These are phyloP conservation scores for Lentithecium fluviatile DNA, from an alignment of 495 filamentous ascomycete species.

Conservation along the genomic window DNA sequence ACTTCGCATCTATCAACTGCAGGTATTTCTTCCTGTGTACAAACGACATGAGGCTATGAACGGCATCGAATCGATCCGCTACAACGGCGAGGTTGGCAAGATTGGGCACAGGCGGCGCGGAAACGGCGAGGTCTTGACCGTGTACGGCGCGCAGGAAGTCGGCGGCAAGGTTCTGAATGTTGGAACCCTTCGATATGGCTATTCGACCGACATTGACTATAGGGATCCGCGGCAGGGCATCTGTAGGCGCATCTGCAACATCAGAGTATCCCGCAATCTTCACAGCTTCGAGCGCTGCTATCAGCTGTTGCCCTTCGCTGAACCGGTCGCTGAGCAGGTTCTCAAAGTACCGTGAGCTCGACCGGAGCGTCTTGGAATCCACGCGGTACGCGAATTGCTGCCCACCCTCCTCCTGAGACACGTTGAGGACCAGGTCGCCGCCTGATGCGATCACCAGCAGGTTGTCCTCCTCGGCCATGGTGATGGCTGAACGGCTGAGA, in stretches of 20 bases:
- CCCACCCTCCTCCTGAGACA: slow-evolving; percentile 36
- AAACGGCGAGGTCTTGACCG: slow-evolving; percentile 40
- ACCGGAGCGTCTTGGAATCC: slow-evolving; percentile 41
- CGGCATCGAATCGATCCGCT: slow-evolving; percentile 63
- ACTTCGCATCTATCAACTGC: slow-evolving; percentile 43
- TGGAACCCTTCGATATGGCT: slow-evolving; percentile 52
- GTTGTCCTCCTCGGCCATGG: slow-evolving; percentile 3
- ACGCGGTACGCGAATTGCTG: slow-evolving; percentile 43
- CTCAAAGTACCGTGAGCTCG: slow-evolving; percentile 59
- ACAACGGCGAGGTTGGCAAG: slow-evolving; percentile 64
- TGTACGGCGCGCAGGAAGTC: slow-evolving; percentile 62
- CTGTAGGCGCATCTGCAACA: slow-evolving; percentile 49
- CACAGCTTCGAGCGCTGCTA: slow-evolving; percentile 46
- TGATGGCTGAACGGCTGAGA: neutral
- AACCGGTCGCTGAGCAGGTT: slow-evolving; percentile 54
- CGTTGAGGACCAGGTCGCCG: slow-evolving; percentile 58
- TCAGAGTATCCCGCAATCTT: slow-evolving; percentile 41
- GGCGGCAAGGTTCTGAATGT: slow-evolving; percentile 49
- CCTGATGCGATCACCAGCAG: slow-evolving; percentile 45
- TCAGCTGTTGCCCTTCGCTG: slow-evolving; percentile 51
- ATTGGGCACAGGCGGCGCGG: slow-evolving; percentile 48
- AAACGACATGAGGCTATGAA: slow-evolving; percentile 49
- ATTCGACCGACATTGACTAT: slow-evolving; percentile 57
- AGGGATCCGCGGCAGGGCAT: slow-evolving; percentile 53
- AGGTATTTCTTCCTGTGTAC: slow-evolving; percentile 44